Base-by-base conservation (phyloP, 331 rosid species). In the Malus hybrid region DNA sequence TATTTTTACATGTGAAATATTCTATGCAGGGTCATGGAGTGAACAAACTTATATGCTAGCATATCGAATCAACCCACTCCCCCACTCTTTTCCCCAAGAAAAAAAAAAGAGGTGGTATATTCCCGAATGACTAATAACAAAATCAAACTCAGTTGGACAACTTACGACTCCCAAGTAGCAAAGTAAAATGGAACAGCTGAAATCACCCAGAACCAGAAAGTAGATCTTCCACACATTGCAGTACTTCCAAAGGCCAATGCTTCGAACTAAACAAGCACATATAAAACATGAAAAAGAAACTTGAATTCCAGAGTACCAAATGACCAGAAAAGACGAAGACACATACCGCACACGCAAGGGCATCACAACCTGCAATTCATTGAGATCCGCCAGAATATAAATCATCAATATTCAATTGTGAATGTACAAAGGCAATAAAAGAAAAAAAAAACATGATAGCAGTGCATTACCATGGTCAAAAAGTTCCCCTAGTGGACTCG, bases 141-240 rank as follows among this genome's bases (percentile, higher is more conserved):
- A 28, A 28, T 28, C 29, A 28, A 28, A 28, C 29, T 28, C 29
- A 28, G 29, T 28, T 28, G 29, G 29, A 28, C 29, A 28, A 28
- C 98, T 91, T 84, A 93, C 98, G 85, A 89, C 85, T 93, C 98
- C 98, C 98, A 93, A 15, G 98, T 93, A 69, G 98, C 98, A 80
- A 89, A 77, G 80, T 87, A 86, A 85, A 93, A 93, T 82, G 98
- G 90, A 80, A 93, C 60, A 70, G 95, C 95, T 77, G 98, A 93
- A 80, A 91, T 89, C 67, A 93, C 85, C 96, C 95, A 93, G 87
- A 86, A 88, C 98, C 97, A 93, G 90, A 93, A 91, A 78, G 95
- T 85, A 79, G 76, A 67, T 83, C 88, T 84, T 84, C 95, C 97
- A 79, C 95, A 88, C 98, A 93, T 87, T 65, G 96, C 88, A 59